Conservation (phyloP, 2,329 filamentous ascomycete genomes). For the Cladosporium sp. region DNA sequence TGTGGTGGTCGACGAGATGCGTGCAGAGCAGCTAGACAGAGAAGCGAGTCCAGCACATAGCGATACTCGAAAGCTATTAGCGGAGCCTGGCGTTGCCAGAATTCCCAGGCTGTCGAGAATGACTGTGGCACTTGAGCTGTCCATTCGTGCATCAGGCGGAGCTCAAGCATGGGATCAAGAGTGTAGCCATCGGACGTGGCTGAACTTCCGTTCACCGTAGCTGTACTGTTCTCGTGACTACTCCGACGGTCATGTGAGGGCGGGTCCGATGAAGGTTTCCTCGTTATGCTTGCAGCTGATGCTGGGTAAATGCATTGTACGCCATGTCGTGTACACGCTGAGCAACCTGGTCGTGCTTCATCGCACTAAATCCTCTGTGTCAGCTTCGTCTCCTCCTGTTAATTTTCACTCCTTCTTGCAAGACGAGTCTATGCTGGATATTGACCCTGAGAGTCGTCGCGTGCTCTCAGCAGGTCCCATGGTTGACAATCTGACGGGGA, state of each 20-base stretch:
- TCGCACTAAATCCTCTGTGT: slow-evolving; percentile 17
- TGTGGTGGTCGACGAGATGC: slow-evolving; percentile 16
- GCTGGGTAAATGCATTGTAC: slow-evolving; percentile 21
- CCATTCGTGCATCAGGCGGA: slow-evolving; percentile 27
- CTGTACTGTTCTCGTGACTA: not conserved
- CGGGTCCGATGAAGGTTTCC: not conserved
- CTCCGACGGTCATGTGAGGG: too few species aligned
- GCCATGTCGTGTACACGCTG: slow-evolving; percentile 22
- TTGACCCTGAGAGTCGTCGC: too few species aligned
- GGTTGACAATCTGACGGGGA: too few species aligned
- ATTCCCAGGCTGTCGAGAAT: slow-evolving; percentile 22
- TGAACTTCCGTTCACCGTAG: not conserved
- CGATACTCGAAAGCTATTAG: slow-evolving; percentile 23
- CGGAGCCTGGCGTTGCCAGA: slow-evolving; percentile 24
- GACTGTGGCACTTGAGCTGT: slow-evolving; percentile 21
- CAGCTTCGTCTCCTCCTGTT: not conserved
- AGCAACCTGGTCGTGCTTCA: slow-evolving; percentile 21
- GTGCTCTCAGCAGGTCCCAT: too few species aligned
- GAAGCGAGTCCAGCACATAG: slow-evolving; percentile 23
- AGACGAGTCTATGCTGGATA: too few species aligned
- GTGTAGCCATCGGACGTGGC: not conserved
- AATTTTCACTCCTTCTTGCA: too few species aligned
- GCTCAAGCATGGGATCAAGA: slow-evolving; percentile 19
- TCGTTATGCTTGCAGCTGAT: not conserved
- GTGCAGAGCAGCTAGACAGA: slow-evolving; percentile 24